Base-by-base conservation (phyloP, 129 eudicot species). In the Flaveria linearis region DNA sequence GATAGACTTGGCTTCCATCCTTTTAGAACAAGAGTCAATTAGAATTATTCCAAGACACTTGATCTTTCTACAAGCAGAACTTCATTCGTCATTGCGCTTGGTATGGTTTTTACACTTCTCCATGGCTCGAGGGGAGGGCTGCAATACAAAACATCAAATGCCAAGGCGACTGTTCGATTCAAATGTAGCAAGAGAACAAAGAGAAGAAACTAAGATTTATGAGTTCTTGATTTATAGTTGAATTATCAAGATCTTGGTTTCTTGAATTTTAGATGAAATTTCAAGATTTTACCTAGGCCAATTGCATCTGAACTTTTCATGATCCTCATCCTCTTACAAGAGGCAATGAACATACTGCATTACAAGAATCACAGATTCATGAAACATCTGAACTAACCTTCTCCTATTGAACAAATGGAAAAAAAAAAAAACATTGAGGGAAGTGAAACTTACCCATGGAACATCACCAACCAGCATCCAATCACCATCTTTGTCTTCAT, bases 381-480 rank as follows among this genome's bases (percentile, higher is more conserved):
- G 5, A 3, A 42, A 55, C 36, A n/a, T 28, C n/a, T 53, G 26
- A 11, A 12, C 17, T n/a, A 74, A 28, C n/a, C 10, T 60, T 45
- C 26, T 26, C 43, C 61, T 74, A 25, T 36, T 45, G 49, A 45
- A 45, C 14, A 45, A 45, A 45, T 3, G 49, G n/a, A n/a, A 2
- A 0, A 45, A 42, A 57, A n/a, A 20, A 67, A 53, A 55, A 55
- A 7, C 14, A 26, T 43, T 22, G 14, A 23, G 18, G 69, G 16
- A 64, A 82, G 18, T 69, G 53, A 60, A 39, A 81, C 96, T 83
- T 89, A 89, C 96, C 91, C 96, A 89, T 1, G 91, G 96, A 78
- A 89, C 96, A 76, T 87, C 96, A 69, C 96, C 96, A 68, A 89
- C 96, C 52, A 89, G 91, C 96, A 89, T 89, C 91, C 88, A 89